Percentiles rank a stretch among this genome's conserved stretches.
phyloP scores from a whole-genome alignment of 305 asterid species.

The Fraxinus nigra region DNA sequence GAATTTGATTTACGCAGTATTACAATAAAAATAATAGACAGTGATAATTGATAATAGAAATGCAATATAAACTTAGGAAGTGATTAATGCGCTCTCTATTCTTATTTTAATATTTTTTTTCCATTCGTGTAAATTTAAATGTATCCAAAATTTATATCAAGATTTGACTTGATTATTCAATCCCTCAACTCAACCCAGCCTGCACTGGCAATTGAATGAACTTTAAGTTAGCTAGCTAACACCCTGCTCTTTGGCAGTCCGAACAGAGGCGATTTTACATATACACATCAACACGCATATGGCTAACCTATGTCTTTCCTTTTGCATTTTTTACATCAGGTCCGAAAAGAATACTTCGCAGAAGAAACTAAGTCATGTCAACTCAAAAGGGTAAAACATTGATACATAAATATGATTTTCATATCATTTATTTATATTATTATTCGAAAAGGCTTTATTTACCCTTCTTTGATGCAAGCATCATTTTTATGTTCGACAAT shows the following conservation, averaged over 20 bases:
- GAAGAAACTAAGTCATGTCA: conserved; percentile 36
- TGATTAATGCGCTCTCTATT: not conserved
- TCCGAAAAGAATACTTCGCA: conserved; percentile 54
- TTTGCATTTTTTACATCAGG: conserved; percentile 40
- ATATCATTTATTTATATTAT: not conserved
- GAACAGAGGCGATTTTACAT: not conserved
- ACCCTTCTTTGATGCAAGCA: not conserved
- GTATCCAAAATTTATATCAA: not conserved
- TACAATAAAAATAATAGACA: not conserved
- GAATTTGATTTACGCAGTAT: not conserved
- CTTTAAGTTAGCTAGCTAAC: conserved; percentile 10
- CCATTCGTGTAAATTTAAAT: not conserved
- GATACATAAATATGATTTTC: not conserved
- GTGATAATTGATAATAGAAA: not conserved
- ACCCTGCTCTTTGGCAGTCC: not conserved
- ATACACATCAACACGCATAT: not conserved
- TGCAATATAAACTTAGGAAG: not conserved
- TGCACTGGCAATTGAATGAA: not conserved
- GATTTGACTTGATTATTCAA: conserved; percentile 13
- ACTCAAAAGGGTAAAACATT: conserved; percentile 53
- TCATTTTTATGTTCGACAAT: not conserved
- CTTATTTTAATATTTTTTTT: not conserved
- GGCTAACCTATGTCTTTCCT: conserved; percentile 7
- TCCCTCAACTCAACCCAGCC: not conserved
- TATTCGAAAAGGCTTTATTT: not conserved